Conservation (phyloP, 2,329 filamentous ascomycete genomes). For the Didymellaceae sp. region DNA sequence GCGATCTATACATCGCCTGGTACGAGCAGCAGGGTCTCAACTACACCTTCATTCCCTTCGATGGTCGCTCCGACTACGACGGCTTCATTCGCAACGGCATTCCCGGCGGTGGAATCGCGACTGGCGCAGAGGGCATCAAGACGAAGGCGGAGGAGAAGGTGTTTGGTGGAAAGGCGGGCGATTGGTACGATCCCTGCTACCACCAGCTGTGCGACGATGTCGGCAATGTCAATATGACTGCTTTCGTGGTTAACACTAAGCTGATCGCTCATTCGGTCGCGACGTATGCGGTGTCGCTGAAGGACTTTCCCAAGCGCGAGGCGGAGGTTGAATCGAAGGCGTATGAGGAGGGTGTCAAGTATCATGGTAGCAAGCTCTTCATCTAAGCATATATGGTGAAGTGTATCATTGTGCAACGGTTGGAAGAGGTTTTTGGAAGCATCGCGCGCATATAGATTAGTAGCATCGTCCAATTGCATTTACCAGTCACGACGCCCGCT, state of each 20-base stretch:
- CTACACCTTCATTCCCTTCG: constrained; percentile 50
- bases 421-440: not conserved
- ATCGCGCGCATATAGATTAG: not conserved
- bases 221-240: constrained; percentile 48
- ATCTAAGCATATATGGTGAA: constrained; percentile 26
- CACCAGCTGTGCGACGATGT: constrained; percentile 50
- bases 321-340: constrained; percentile 21
- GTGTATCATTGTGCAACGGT: too few relatives aligned
- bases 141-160: constrained; percentile 45
- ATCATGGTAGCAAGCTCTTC: constrained; percentile 45
- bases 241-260: constrained; percentile 50
- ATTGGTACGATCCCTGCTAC: constrained; percentile 50
- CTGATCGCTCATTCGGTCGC: constrained; percentile 49
- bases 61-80: constrained; percentile 51
- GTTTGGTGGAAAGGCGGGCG: constrained; percentile 50
- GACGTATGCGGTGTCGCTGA: constrained; percentile 44
- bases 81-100: constrained; percentile 51
- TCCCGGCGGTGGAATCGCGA: constrained; percentile 50
- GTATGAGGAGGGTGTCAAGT: constrained; percentile 34
- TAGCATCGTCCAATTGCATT: too few relatives aligned
- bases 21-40: constrained; percentile 46
- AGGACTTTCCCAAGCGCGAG: constrained; percentile 45
- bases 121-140: constrained; percentile 52
- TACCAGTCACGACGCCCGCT: too few relatives aligned
- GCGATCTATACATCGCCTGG: constrained; percentile 49